These are phyloP conservation scores for Colletotrichum tabaci DNA, from an alignment of 2,329 filamentous ascomycete species.

Conservation along the genomic window DNA sequence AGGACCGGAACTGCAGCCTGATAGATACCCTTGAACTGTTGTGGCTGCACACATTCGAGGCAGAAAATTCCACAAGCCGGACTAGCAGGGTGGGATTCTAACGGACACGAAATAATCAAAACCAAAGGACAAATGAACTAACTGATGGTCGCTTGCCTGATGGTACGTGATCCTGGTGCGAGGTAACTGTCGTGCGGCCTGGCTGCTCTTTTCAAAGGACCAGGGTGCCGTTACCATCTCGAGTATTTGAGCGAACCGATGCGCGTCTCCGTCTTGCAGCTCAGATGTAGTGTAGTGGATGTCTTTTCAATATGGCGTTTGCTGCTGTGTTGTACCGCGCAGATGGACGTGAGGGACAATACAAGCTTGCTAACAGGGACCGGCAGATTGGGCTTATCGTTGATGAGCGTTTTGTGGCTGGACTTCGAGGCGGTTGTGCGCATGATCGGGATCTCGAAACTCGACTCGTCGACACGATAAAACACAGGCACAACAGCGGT, in stretches of 20 bases:
- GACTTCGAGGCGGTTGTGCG: not conserved
- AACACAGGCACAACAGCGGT: not conserved
- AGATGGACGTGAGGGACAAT: not conserved
- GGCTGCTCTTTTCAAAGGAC: not conserved
- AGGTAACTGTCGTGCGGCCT: not conserved
- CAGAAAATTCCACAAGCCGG: not conserved
- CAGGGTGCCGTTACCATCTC: not conserved
- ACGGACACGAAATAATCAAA: not conserved
- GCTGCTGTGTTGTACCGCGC: not conserved
- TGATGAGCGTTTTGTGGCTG: not conserved
- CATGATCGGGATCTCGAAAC: not conserved
- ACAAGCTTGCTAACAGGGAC: not conserved
- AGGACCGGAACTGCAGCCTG: slow-evolving; percentile 20
- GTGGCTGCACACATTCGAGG: slow-evolving; percentile 2
- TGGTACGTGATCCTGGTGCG: not conserved
- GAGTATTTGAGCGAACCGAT: no score
- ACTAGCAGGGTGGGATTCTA: not conserved
- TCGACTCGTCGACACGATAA: not conserved
- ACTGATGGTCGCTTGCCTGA: slow-evolving; percentile 14
- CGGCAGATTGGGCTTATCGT: not conserved
- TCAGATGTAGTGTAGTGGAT: not conserved
- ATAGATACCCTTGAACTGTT: slow-evolving; percentile 33
- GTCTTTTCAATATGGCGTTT: not conserved
- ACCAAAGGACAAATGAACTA: slow-evolving; percentile 12
- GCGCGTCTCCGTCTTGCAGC: not conserved